These are phyloP conservation scores for Ogataea trehaloabstinens DNA, from an alignment of 805 yeast genomes.

Conservation along the genomic window DNA sequence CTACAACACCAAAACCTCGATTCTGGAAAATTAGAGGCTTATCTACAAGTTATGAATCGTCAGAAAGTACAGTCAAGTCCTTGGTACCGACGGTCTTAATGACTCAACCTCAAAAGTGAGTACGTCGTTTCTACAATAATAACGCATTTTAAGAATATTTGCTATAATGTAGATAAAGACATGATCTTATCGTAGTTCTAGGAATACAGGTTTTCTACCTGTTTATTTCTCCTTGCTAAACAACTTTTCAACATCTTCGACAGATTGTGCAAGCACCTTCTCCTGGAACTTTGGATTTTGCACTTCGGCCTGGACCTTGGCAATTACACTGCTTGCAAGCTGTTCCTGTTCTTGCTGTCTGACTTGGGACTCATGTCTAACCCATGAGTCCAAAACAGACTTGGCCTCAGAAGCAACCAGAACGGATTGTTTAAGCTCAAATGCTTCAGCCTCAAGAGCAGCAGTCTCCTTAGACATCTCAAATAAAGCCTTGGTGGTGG, in stretches of 20 bases:
- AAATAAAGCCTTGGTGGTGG: conserved; percentile 87
- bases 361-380: conserved; percentile 93
- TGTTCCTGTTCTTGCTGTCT: conserved; percentile 96
- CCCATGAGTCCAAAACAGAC: conserved; percentile 97
- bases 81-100: conserved; percentile 22
- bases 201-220: background rate
- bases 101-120: background rate
- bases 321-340: conserved; percentile 79
- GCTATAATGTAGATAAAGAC: too few relatives aligned
- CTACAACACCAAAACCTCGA: conserved; percentile 42
- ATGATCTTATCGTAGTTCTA: too few relatives aligned
- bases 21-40: conserved; percentile 40
- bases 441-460: conserved; percentile 89
- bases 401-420: conserved; percentile 88
- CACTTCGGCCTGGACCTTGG: conserved; percentile 84
- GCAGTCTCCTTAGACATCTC: conserved; percentile 97
- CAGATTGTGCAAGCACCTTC: conserved; percentile 83
- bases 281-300: conserved; percentile 91
- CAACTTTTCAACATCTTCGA: conserved; percentile 86
- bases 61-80: conserved; percentile 11
- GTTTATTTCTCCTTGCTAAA: conserved; percentile 44
- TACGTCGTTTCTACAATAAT: background rate
- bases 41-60: conserved; percentile 9
- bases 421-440: conserved; percentile 88
- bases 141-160: too few relatives aligned